Evolutionary conservation across 495 filamentous ascomycete genomes (phyloP).

Genomic region (Annulohypoxylon bovei): DNA sequence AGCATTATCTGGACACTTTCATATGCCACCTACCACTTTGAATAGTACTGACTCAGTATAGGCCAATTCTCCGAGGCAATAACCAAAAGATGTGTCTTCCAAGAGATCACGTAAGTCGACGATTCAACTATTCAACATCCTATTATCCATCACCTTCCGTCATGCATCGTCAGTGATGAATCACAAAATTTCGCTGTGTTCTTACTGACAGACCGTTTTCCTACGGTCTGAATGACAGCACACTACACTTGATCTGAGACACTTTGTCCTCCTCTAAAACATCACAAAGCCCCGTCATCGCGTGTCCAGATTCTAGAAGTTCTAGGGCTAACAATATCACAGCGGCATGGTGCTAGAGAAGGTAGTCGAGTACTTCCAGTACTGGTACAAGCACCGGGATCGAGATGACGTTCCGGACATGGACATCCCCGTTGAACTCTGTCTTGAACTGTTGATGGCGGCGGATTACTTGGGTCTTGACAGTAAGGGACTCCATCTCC

Average conservation of each 20-base stretch:
- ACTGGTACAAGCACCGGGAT: conserved; percentile 83
- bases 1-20: conserved; percentile 44
- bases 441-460: conserved; percentile 82
- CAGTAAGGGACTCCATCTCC: conserved; percentile 39
- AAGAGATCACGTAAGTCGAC: conserved; percentile 74
- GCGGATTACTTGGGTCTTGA: conserved; percentile 72
- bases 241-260: conserved; percentile 71
- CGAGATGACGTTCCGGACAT: conserved; percentile 85
- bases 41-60: conserved; percentile 47
- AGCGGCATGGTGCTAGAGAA: conserved; percentile 88
- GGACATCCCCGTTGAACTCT: conserved; percentile 80
- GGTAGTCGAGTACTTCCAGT: conserved; percentile 91
- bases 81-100: conserved; percentile 71
- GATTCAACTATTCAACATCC: neutral
- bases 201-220: conserved; percentile 52
- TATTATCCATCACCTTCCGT: neutral
- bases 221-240: conserved; percentile 57
- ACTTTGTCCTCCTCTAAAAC: neutral
- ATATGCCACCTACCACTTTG: neutral
- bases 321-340: conserved; percentile 20
- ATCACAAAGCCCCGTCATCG: neutral
- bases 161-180: conserved; percentile 51
- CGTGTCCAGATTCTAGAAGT: neutral
- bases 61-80: conserved; percentile 76
- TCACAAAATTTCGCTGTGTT: conserved; percentile 52